Conservation (phyloP, 148 eudicot genomes). For the Vaccinium macrocarpon region DNA sequence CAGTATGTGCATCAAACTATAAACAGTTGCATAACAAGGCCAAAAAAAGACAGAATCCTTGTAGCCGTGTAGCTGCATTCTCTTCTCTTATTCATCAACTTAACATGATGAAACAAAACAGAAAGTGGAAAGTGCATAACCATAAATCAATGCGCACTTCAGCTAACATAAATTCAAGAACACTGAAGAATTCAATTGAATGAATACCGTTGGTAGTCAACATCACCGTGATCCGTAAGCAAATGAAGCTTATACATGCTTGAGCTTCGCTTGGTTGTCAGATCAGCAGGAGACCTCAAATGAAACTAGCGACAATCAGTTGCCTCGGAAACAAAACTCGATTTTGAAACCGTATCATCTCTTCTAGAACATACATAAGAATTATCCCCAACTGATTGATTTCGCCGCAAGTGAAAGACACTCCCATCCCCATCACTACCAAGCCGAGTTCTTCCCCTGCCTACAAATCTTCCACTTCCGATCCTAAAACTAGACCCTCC, state of each 20-base stretch:
- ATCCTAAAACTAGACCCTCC: slow-evolving; percentile 32
- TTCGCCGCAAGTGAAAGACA: slow-evolving; percentile 15
- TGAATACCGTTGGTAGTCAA: slow-evolving; percentile 18
- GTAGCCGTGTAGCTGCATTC: neutral
- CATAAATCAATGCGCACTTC: neutral
- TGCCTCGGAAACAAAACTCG: slow-evolving; percentile 17
- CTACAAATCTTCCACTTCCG: slow-evolving; percentile 29
- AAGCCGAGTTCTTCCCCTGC: slow-evolving; percentile 17
- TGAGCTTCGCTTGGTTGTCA: slow-evolving; percentile 15
- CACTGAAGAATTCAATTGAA: slow-evolving; percentile 11
- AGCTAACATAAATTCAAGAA: neutral
- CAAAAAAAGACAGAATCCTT: neutral
- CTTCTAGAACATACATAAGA: slow-evolving; percentile 15
- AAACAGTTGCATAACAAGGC: neutral
- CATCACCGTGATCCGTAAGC: slow-evolving; percentile 18
- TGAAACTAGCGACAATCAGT: slow-evolving; percentile 11
- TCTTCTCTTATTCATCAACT: neutral
- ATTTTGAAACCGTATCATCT: neutral
- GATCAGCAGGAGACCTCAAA: slow-evolving; percentile 1
- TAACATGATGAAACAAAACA: neutral
- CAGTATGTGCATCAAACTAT: neutral
- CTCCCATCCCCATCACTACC: slow-evolving; percentile 16
- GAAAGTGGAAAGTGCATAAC: neutral
- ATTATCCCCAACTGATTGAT: slow-evolving; percentile 24
- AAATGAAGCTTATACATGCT: slow-evolving; percentile 27